Evolutionary conservation across 2,329 filamentous ascomycete species (phyloP).

Genomic region (Fusarium sp.): DNA sequence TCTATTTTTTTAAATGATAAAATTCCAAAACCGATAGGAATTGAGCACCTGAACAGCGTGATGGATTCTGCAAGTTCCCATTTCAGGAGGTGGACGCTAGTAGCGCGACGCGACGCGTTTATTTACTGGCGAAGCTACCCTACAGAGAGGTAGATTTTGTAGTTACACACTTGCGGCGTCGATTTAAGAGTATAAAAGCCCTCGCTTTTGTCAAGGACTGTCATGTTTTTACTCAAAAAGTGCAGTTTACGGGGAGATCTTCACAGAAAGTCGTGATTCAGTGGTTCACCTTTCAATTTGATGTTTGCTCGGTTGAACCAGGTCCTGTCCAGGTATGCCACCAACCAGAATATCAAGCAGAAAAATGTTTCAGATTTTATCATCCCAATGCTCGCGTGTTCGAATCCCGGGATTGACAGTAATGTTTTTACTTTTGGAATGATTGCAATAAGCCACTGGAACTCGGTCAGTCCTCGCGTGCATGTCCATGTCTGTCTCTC

Average conservation of each 20-base stretch:
- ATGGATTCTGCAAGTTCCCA: not conserved
- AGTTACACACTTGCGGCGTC: no score
- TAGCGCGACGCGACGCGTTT: not conserved
- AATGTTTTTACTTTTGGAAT: not conserved
- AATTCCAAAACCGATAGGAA: not conserved
- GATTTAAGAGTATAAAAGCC: no score
- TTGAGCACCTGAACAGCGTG: not conserved
- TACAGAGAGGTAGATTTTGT: not conserved
- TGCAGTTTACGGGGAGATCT: not conserved
- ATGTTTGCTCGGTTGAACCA: fast-evolving
- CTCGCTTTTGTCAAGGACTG: not conserved
- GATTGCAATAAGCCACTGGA: not conserved
- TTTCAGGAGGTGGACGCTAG: not conserved
- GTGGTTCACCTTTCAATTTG: no score
- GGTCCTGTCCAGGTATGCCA: fast-evolving
- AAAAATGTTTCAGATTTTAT: fast-evolving
- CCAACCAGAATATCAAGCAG: not conserved
- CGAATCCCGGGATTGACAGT: not conserved
- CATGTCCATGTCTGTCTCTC: not conserved
- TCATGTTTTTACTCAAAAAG: fast-evolving
- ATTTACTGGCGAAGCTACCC: not conserved
- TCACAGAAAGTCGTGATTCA: not conserved
- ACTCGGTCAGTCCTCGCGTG: not conserved
- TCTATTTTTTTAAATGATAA: not conserved
- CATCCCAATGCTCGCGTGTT: not conserved